Evolutionary conservation across 768 basidiomycete species (phyloP).

Genomic region (Rhizopogon rudus): DNA sequence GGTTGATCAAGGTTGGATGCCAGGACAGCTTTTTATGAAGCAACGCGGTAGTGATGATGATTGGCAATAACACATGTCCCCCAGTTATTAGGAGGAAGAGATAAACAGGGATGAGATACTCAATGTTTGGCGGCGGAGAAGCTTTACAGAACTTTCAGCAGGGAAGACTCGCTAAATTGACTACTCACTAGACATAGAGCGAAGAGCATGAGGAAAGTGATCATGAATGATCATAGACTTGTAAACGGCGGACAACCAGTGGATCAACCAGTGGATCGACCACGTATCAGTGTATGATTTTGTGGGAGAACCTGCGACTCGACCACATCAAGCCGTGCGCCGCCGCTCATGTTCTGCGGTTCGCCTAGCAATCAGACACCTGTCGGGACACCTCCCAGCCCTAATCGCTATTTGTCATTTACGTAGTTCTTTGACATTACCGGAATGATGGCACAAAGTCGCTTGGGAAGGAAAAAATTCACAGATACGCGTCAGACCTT

Average conservation of each 20-base stretch:
- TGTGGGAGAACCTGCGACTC: background rate
- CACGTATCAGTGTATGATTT: slow-evolving; percentile 5
- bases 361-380: background rate
- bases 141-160: background rate
- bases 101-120: slow-evolving; percentile 32
- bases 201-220: background rate
- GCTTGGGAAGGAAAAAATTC: background rate
- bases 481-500: background rate
- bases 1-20: slow-evolving; percentile 51
- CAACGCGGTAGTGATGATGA: slow-evolving; percentile 42
- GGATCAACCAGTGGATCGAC: slow-evolving; percentile 3
- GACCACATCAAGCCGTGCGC: background rate
- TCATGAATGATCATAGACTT: background rate
- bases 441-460: background rate
- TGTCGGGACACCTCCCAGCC: background rate
- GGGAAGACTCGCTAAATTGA: background rate
- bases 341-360: background rate
- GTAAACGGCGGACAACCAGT: background rate
- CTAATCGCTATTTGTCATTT: background rate
- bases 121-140: slow-evolving; percentile 18
- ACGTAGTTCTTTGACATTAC: background rate
- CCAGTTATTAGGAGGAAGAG: slow-evolving; percentile 45
- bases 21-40: slow-evolving; percentile 37
- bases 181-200: slow-evolving; percentile 14
- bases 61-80: slow-evolving; percentile 47